These are phyloP conservation scores for Xylaria sp. DNA, from an alignment of 2,329 filamentous ascomycete genomes.

Conservation along the genomic window DNA sequence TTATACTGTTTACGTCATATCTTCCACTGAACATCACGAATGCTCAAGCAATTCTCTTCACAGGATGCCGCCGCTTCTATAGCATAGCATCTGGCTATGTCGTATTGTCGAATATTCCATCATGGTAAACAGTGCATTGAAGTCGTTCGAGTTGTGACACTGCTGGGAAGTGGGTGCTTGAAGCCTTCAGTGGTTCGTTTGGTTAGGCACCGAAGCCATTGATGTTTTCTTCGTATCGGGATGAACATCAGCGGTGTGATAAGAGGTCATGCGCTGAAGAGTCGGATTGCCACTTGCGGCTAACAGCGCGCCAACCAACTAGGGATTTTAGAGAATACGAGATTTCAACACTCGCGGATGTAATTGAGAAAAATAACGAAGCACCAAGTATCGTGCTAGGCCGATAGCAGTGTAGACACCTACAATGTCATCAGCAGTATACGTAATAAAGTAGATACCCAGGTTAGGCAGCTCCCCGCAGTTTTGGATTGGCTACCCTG, in stretches of 20 bases:
- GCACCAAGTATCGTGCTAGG: not conserved
- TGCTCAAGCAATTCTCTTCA: not conserved
- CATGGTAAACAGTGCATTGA: not conserved
- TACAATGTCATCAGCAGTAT: not conserved
- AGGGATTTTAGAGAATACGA: slow-evolving; percentile 25
- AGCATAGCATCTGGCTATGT: not conserved
- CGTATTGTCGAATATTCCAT: not conserved
- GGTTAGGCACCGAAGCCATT: slow-evolving; percentile 14
- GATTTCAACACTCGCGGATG: not conserved
- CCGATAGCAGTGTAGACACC: not conserved
- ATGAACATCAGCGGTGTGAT: slow-evolving; percentile 9
- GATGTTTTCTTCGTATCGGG: slow-evolving; percentile 28
- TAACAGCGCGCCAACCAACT: slow-evolving; percentile 10
- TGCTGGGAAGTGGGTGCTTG: not conserved
- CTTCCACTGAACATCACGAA: not conserved
- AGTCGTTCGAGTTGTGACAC: not conserved
- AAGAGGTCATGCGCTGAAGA: slow-evolving; percentile 20
- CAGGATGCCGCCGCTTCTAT: not conserved
- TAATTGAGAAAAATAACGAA: not conserved
- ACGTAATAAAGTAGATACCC: not conserved
- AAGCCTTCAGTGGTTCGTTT: not conserved
- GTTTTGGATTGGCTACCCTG: too few relatives aligned
- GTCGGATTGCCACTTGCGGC: slow-evolving; percentile 7
- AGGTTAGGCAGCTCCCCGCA: not conserved
- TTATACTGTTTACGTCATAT: slow-evolving; percentile 14